Percentiles rank a stretch among this genome's conserved stretches.
These are phyloP conservation scores for Sarocladium oryzae DNA, from an alignment of 2,329 filamentous ascomycete genomes.

Conservation along the genomic window DNA sequence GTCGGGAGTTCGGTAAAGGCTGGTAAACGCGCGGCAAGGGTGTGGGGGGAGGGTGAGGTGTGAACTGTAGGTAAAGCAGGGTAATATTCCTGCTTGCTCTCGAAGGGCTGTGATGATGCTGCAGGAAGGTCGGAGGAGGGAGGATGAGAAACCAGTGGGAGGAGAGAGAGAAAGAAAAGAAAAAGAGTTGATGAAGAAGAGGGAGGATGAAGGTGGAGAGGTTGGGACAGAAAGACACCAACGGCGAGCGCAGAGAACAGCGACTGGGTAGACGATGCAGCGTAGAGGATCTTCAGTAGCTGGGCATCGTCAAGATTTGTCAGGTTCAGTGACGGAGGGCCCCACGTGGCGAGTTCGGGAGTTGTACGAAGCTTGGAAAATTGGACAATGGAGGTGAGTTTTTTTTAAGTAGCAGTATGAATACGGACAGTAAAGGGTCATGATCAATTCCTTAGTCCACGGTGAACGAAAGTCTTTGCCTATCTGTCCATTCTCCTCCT, in stretches of 20 bases:
- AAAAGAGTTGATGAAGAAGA: slow-evolving; percentile 12
- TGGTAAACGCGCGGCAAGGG: slow-evolving; percentile 5
- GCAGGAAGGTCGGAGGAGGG: slow-evolving; percentile 5
- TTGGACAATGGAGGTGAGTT: neutral
- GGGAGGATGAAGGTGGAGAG: neutral
- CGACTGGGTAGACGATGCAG: neutral
- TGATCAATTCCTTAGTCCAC: too few relatives aligned
- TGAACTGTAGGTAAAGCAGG: neutral
- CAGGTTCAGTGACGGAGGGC: neutral
- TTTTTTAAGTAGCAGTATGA: too few relatives aligned
- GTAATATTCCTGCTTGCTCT: neutral
- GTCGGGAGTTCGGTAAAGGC: neutral
- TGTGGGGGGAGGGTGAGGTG: neutral
- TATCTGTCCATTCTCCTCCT: too few relatives aligned
- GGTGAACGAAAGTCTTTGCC: too few relatives aligned
- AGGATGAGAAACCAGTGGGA: slow-evolving; percentile 6
- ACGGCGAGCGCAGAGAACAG: neutral
- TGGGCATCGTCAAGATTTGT: slow-evolving; percentile 10
- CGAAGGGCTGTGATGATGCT: neutral
- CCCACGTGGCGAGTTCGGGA: slow-evolving; percentile 7
- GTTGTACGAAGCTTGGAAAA: neutral
- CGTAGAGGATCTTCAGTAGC: slow-evolving; percentile 8
- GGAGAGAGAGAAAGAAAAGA: slow-evolving; percentile 14
- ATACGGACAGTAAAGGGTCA: too few relatives aligned
- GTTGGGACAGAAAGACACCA: neutral